Conservation (phyloP, 345 rosid genomes). For the Viola odorata region DNA sequence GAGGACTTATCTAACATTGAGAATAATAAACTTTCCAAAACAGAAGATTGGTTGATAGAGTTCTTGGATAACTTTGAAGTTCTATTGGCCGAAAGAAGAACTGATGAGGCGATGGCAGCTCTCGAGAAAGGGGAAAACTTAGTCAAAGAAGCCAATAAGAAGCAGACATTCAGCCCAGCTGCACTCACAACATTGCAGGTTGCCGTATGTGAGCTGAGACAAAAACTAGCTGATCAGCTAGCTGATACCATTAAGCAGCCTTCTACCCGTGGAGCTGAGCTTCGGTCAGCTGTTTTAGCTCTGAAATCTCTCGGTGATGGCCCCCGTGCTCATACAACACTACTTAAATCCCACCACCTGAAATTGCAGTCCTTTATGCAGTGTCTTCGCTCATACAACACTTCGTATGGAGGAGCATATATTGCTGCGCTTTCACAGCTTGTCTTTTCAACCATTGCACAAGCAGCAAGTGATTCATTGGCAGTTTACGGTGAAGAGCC, state of each 20-base stretch:
- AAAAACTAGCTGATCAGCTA: constrained; percentile 66
- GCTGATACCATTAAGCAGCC: constrained; percentile 59
- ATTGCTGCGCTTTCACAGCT: constrained; percentile 64
- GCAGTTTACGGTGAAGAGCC: constrained; percentile 77
- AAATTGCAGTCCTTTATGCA: constrained; percentile 49
- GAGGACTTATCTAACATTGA: constrained; percentile 36
- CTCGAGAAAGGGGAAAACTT: constrained; percentile 64
- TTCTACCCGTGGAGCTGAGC: constrained; percentile 64
- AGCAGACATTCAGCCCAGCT: constrained; percentile 34
- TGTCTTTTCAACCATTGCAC: constrained; percentile 76
- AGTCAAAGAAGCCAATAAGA: constrained; percentile 35
- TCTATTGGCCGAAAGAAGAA: constrained; percentile 77
- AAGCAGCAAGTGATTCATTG: constrained; percentile 70
- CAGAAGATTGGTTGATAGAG: constrained; percentile 57
- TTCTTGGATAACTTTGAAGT: constrained; percentile 69
- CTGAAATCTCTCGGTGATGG: constrained; percentile 79
- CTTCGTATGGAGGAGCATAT: constrained; percentile 48
- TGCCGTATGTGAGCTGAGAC: constrained; percentile 54
- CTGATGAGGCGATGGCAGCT: constrained; percentile 67
- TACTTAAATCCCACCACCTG: constrained; percentile 61
- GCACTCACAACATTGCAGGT: constrained; percentile 37
- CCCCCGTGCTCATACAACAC: constrained; percentile 68
- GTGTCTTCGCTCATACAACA: constrained; percentile 46
- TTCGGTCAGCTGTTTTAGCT: constrained; percentile 57
- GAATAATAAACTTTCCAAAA: constrained; percentile 37